Percentiles rank a stretch among this genome's conserved stretches.
Conservation (phyloP, 495 filamentous ascomycete genomes). For the Podospora pseudopauciseta region DNA sequence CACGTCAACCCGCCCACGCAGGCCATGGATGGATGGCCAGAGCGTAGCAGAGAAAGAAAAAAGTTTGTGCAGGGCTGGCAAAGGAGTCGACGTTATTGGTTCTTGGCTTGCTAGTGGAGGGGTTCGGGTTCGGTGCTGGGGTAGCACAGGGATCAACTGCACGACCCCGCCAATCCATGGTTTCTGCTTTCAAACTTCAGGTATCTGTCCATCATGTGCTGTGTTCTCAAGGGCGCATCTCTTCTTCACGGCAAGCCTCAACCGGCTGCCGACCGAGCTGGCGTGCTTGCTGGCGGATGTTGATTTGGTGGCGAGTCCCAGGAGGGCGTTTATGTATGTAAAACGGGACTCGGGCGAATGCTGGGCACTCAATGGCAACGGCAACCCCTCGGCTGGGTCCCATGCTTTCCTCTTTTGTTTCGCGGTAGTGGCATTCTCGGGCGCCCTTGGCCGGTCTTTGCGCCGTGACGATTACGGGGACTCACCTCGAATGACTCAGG, state of each 20-base stretch:
- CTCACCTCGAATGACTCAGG: conserved; percentile 22
- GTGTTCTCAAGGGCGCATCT: not conserved
- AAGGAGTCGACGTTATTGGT: not conserved
- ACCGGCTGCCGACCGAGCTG: not conserved
- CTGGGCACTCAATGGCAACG: conserved; percentile 6
- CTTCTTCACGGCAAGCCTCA: not conserved
- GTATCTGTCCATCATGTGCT: not conserved
- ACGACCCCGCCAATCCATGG: not conserved
- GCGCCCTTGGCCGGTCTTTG: conserved; percentile 4
- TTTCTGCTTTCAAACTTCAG: not conserved
- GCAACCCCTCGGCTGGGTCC: not conserved
- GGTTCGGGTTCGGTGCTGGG: not conserved
- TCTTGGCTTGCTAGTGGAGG: not conserved
- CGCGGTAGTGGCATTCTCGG: conserved; percentile 10
- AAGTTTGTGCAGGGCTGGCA: not conserved
- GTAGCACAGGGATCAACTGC: not conserved
- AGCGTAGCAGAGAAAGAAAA: not conserved
- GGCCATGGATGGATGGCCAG: not conserved
- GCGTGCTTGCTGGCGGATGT: not conserved
- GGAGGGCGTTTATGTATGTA: conserved; percentile 15
- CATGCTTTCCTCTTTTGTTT: conserved; percentile 16
- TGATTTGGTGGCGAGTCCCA: not conserved
- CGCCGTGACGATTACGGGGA: conserved; percentile 6
- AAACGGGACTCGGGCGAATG: conserved; percentile 1
- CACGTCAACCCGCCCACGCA: not conserved